Evolutionary conservation across 139 green algal genomes (phyloP), one percentile per base, ranked within the genome.

Genomic region (Gonium pectorale): DNA sequence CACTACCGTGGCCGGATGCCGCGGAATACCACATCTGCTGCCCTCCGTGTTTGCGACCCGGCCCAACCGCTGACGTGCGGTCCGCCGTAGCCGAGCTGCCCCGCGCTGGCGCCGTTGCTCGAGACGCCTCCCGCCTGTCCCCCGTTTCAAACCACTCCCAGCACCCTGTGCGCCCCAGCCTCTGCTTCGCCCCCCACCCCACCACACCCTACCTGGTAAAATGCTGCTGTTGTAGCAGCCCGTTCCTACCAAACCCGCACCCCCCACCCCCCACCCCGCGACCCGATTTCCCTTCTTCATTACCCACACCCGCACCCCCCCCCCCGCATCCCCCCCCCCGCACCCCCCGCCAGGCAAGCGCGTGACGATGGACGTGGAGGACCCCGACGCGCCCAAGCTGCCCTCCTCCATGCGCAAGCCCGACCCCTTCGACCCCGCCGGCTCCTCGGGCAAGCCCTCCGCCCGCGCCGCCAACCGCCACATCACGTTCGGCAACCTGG

Each of bases 321-420:
- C 26, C 51, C 49, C 49, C 26, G 15, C 51, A 4, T 35, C 29
- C 35, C 44, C 13, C 31, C 2, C 38, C 59, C 74, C 44, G 9
- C 26, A 31, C 41, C 21, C 5, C 6, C 22, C 40, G 26, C 1
- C 60, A 80, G 73, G 69, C 60, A 75, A 78, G 80, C 67, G 84
- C 31, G 83, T 91, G 0, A 85, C 80, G 66, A 77, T 87, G 64
- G 88, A 79, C 22, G 64, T 88, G 51, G 79, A 84, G 33, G 88
- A 91, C 79, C 79, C 88, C 0, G 83, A 91, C 31, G 79, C 83
- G 29, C 88, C 88, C 33, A 86, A 86, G 71, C 83, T 81, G 9
- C 54, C 66, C 64, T 81, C 63, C 52, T 64, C 84, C 17, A 46
- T 91, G 74, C 79, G 84, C 69, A 87, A 88, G 63, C 46, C 71